Evolutionary conservation across 1,284 basidiomycete species (phyloP).

Genomic region (Stereum hirsutum): DNA sequence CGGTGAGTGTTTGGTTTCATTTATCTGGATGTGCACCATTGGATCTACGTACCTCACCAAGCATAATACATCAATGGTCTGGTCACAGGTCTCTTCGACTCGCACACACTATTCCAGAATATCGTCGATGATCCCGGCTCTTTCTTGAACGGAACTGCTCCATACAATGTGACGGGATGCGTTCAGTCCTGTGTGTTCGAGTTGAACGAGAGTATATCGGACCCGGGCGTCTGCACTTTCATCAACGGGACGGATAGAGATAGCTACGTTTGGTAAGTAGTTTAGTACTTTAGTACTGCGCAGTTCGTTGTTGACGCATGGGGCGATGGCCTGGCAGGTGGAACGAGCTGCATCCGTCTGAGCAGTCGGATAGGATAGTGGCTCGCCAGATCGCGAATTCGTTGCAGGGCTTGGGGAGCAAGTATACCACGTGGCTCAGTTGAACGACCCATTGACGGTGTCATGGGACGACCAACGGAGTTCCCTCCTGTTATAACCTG

Average conservation of each 20-base stretch:
- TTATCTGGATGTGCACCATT: no score
- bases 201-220: constrained; percentile 22
- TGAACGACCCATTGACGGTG: no score
- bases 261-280: constrained; percentile 44
- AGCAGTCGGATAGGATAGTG: constrained; percentile 44
- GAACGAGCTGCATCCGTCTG: constrained; percentile 49
- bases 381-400: constrained; percentile 37
- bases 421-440: constrained; percentile 41
- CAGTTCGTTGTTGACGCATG: no score
- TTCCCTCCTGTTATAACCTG: no score
- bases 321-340: constrained; percentile 25
- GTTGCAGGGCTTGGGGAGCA: constrained; percentile 29
- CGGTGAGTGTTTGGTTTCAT: constrained; percentile 16
- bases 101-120: constrained; percentile 42
- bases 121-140: constrained; percentile 36
- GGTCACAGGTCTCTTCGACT: constrained; percentile 38
- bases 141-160: constrained; percentile 51
- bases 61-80: no score
- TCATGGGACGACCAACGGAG: no score
- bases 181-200: constrained; percentile 36
- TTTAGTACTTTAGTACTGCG: no score
- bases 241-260: constrained; percentile 34
- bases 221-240: constrained; percentile 26
- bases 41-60: no score
- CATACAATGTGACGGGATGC: constrained; percentile 43